Conservation (phyloP, 2,329 filamentous ascomycete species). For the Fusarium floridanum region DNA sequence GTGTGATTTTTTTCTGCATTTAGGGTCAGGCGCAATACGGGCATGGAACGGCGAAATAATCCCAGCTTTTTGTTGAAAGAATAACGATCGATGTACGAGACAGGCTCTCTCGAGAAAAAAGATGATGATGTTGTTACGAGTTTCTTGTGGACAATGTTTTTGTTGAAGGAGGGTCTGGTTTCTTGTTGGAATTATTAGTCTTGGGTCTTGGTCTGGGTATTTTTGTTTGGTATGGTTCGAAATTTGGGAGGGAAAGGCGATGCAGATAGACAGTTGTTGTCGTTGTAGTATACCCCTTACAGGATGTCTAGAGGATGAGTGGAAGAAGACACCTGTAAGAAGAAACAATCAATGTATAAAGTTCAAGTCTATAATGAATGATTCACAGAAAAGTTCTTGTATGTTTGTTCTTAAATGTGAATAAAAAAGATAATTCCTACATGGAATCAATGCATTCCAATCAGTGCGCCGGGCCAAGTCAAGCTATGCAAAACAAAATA, state of each 20-base stretch:
- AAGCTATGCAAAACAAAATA: constrained; percentile 39
- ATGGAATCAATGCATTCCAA: constrained; percentile 36
- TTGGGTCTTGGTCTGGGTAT: background rate
- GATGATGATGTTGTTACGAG: constrained; percentile 28
- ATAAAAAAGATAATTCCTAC: constrained; percentile 34
- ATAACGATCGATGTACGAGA: constrained; percentile 32
- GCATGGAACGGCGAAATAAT: constrained; percentile 8
- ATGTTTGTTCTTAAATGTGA: background rate
- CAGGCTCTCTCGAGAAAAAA: constrained; percentile 14
- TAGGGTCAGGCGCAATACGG: constrained; percentile 16
- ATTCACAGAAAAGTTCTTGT: constrained; percentile 29
- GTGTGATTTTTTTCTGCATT: constrained; percentile 28
- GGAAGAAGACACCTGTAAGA: background rate
- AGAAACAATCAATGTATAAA: constrained; percentile 24
- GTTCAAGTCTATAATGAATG: constrained; percentile 29
- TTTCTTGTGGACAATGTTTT: constrained; percentile 23
- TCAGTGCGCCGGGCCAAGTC: constrained; percentile 41
- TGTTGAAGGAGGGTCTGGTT: background rate
- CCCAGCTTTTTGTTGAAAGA: constrained; percentile 13
- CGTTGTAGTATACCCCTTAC: constrained; percentile 25
- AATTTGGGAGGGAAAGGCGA: constrained; percentile 5
- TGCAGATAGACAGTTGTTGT: constrained; percentile 25
- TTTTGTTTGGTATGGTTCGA: background rate
- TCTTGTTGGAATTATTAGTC: background rate
- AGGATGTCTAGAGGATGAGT: background rate